phyloP scores from a whole-genome alignment of 805 yeast genomes.

The Candida saitoana region DNA sequence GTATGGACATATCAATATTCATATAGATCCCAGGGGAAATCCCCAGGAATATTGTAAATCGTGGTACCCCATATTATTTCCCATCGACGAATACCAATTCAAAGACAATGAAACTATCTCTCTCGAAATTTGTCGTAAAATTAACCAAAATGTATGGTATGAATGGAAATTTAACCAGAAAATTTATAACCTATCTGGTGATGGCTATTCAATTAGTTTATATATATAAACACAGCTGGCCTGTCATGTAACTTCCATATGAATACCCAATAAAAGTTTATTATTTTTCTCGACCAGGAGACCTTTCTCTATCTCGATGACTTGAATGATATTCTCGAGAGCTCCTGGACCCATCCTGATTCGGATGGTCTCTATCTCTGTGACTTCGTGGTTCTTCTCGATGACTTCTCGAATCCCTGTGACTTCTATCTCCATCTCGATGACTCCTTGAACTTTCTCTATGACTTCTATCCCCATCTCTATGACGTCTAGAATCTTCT shows the following conservation, averaged over 20 bases:
- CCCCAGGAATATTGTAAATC: constrained; percentile 22
- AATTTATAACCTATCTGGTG: constrained; percentile 18
- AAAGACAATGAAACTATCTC: constrained; percentile 9
- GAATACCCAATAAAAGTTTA: too few species aligned
- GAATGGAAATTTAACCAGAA: constrained; percentile 20
- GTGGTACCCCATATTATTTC: constrained; percentile 39
- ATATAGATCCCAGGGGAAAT: constrained; percentile 39
- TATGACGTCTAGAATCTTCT: background rate
- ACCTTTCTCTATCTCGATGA: too few species aligned
- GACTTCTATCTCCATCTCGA: too few species aligned
- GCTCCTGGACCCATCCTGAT: too few species aligned
- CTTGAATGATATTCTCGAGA: background rate
- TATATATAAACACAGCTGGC: too few species aligned
- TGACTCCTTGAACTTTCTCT: background rate
- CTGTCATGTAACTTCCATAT: too few species aligned
- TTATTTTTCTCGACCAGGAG: too few species aligned
- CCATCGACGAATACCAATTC: constrained; percentile 15
- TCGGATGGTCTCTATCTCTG: too few species aligned
- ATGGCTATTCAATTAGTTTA: constrained; percentile 10
- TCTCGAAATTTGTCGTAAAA: constrained; percentile 12
- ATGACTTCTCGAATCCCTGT: background rate
- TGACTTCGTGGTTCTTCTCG: constrained; percentile 1
- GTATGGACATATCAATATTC: constrained; percentile 54
- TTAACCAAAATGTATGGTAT: constrained; percentile 18
- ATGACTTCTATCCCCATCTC: background rate